Evolutionary conservation across 176 grass and related monocot genomes (phyloP).

Genomic region (Aegilops tauschii): DNA sequence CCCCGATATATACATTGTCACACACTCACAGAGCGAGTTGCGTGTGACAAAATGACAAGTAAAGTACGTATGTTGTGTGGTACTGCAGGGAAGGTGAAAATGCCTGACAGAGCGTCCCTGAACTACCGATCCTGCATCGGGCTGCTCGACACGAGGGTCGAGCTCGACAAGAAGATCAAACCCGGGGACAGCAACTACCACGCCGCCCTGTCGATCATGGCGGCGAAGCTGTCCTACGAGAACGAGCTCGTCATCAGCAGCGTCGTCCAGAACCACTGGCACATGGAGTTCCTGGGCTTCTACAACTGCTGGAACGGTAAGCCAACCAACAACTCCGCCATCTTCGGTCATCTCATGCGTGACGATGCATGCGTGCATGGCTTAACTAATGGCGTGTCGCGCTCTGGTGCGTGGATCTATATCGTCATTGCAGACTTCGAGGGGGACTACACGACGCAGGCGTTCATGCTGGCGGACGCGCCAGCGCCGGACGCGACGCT

Average conservation of each 20-base stretch:
- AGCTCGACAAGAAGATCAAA: slow-evolving; percentile 61
- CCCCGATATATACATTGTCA: background rate
- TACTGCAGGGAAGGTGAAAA: slow-evolving; percentile 44
- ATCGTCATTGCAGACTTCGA: slow-evolving; percentile 43
- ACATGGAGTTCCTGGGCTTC: slow-evolving; percentile 69
- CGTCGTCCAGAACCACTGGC: slow-evolving; percentile 50
- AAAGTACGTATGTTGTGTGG: background rate
- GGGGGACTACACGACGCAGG: slow-evolving; percentile 56
- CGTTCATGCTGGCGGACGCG: slow-evolving; percentile 62
- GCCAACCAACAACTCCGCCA: background rate
- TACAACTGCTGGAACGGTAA: slow-evolving; percentile 91
- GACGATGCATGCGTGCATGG: background rate
- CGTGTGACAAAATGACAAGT: background rate
- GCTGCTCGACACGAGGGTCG: slow-evolving; percentile 55
- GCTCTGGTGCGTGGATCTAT: background rate
- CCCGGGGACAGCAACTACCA: slow-evolving; percentile 46
- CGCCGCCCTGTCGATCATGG: slow-evolving; percentile 75
- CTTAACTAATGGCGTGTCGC: background rate
- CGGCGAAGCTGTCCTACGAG: slow-evolving; percentile 78
- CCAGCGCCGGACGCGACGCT: slow-evolving; percentile 37
- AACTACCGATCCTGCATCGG: slow-evolving; percentile 55
- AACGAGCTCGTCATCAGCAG: slow-evolving; percentile 46
- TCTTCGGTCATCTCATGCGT: too few species aligned
- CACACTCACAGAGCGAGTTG: background rate
- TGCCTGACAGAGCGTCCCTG: slow-evolving; percentile 47